Conservation (phyloP, 2,329 filamentous ascomycete genomes). For the Incumbomyces lentus region DNA sequence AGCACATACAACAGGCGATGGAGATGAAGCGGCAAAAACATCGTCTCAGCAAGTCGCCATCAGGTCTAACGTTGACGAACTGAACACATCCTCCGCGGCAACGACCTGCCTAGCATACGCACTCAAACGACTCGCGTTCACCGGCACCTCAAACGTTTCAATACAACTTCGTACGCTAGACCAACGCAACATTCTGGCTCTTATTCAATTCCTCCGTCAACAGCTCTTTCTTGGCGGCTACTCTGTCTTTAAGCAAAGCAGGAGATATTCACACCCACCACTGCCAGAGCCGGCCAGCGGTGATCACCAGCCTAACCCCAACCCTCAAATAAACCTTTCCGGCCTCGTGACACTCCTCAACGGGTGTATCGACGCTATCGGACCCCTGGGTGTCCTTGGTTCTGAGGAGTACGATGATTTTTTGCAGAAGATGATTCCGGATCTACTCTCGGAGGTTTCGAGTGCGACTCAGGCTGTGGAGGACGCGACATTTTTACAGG, state of each 20-base stretch:
- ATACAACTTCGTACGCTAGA: constrained; percentile 12
- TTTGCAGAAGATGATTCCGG: constrained; percentile 29
- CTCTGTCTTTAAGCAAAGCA: constrained; percentile 12
- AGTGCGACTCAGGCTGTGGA: constrained; percentile 38
- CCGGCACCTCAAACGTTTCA: constrained; percentile 3
- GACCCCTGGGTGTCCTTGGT: constrained; percentile 33
- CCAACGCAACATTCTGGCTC: constrained; percentile 14
- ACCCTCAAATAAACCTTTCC: constrained; percentile 28
- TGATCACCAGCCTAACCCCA: constrained; percentile 7
- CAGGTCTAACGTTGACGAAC: background rate
- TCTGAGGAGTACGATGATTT: constrained; percentile 31
- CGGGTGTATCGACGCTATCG: constrained; percentile 37
- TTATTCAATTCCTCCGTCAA: constrained; percentile 23
- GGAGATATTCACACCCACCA: constrained; percentile 28
- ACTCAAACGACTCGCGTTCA: constrained; percentile 3
- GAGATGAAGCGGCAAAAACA: constrained; percentile 5
- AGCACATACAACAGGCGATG: constrained; percentile 12
- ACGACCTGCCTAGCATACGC: constrained; percentile 2
- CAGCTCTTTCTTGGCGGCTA: constrained; percentile 21
- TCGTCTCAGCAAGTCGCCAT: background rate
- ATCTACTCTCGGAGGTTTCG: constrained; percentile 39
- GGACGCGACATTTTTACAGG: constrained; percentile 37
- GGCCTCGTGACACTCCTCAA: constrained; percentile 33
- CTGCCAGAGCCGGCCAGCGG: constrained; percentile 24
- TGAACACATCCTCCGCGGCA: background rate